Evolutionary conservation across 176 grass and related monocot species (phyloP), one percentile per base, ranked within the genome.

Genomic region (Coix lacrymajobi): DNA sequence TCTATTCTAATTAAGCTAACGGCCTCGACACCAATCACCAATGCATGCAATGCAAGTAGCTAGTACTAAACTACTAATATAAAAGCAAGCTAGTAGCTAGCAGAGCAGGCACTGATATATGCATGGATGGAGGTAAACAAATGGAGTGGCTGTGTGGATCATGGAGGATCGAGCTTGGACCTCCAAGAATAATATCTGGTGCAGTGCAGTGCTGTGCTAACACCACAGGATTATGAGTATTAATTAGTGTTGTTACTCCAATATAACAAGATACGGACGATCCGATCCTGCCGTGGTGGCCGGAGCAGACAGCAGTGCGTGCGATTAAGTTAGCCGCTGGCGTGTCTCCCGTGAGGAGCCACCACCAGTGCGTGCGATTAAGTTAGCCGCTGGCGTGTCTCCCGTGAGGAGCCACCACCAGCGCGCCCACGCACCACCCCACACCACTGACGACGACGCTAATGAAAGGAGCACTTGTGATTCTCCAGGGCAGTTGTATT

Each of bases 391-490:
- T 17, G 31, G 78, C 44, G 32, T 67, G 44, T 16, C 78, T 11
- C 63, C 63, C 14, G 32, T 69, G 65, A 49, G 22, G 46, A 30
- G 20, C 66, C 60, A 5, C 34, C 24, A 15, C 63, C 72, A 57
- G 7, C n/a, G n/a, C n/a, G n/a, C n/a, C n/a, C n/a, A n/a, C n/a
- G 4, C 38, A 57, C 7, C 54, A 62, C 25, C n/a, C n/a, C n/a
- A n/a, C 56, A 61, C 57, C 26, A 30, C 26, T 15, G 25, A 85
- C 65, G 39, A 40, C 54, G 75, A 62, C 39, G 52, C 64, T 48
- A 71, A 62, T 28, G 28, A 26, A 48, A 71, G 64, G 65, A n/a
- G 75, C 75, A 85, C 83, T 85, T 63, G 69, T 6, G 70, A 73
- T 73, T 73, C 70, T 48, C 26, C 67, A 3, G 5, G 25, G 7